These are phyloP conservation scores for Oenanthe javanica DNA, from an alignment of 140 eudicot genomes.

Conservation along the genomic window DNA sequence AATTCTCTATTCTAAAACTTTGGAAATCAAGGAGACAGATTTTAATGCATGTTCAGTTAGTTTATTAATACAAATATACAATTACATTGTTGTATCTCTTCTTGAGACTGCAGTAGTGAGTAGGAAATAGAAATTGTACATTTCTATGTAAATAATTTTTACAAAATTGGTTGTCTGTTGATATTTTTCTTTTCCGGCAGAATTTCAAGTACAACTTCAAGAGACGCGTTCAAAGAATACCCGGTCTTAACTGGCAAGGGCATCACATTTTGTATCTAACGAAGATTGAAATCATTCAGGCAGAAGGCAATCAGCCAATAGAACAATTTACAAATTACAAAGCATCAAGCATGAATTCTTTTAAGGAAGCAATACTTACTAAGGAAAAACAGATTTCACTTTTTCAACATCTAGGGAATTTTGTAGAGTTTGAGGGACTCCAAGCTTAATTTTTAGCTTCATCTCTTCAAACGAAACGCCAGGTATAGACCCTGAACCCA, in stretches of 20 bases:
- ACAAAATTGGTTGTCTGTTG: not conserved
- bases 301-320: not conserved
- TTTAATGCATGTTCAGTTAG: not conserved
- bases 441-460: conserved; percentile 88
- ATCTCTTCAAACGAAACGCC: conserved; percentile 79
- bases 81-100: not conserved
- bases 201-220: not conserved
- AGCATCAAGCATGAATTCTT: not conserved
- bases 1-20: not conserved
- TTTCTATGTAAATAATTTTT: not conserved
- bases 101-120: not conserved
- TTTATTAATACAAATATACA: not conserved
- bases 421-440: conserved; percentile 83
- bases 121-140: not conserved
- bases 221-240: not conserved
- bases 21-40: not conserved
- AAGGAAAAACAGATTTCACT: conserved; percentile 93
- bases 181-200: not conserved
- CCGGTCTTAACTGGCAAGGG: not conserved
- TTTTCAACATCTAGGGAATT: conserved; percentile 65
- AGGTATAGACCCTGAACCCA: conserved; percentile 74
- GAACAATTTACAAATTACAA: conserved; percentile 8
- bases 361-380: conserved; percentile 38
- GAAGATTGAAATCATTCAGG: not conserved
- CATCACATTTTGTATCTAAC: not conserved